phyloP scores from a whole-genome alignment of 768 basidiomycete species.

The Lactarius evosmus region DNA sequence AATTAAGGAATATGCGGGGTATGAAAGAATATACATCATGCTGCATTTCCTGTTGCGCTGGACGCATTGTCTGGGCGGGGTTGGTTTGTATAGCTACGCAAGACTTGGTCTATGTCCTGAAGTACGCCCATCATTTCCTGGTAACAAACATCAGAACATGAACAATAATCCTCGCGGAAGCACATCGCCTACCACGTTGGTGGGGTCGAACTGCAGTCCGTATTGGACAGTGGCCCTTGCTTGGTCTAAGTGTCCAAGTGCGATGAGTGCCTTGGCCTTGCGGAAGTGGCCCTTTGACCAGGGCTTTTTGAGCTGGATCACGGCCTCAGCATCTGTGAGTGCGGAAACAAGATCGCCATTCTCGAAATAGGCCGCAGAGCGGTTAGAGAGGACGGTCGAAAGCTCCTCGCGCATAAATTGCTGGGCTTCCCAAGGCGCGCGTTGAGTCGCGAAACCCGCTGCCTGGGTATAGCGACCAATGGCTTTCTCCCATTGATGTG shows the following conservation, averaged over 20 bases:
- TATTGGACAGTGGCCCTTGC: constrained; percentile 79
- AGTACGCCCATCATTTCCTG: constrained; percentile 28
- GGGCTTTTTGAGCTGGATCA: constrained; percentile 75
- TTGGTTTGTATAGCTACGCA: constrained; percentile 21
- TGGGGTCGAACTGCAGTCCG: constrained; percentile 82
- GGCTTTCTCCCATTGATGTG: constrained; percentile 63
- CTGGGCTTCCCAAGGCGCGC: constrained; percentile 89
- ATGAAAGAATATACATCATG: constrained; percentile 12
- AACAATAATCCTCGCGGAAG: background rate
- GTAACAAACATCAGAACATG: constrained; percentile 2
- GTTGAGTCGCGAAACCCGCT: constrained; percentile 68
- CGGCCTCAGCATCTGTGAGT: constrained; percentile 86
- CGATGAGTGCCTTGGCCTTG: constrained; percentile 84
- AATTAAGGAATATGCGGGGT: background rate
- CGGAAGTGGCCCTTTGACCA: constrained; percentile 98
- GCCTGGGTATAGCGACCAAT: constrained; percentile 78
- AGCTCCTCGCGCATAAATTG: constrained; percentile 85
- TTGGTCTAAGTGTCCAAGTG: constrained; percentile 62
- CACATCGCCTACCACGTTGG: constrained; percentile 46
- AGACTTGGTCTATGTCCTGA: constrained; percentile 22
- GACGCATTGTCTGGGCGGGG: constrained; percentile 4
- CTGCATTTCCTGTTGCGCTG: constrained; percentile 2
- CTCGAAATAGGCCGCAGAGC: constrained; percentile 83
- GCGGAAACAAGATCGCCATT: constrained; percentile 72
- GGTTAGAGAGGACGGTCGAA: constrained; percentile 84